Conservation (phyloP, 2,329 filamentous ascomycete species). For the Xylaria hypoxylon region DNA sequence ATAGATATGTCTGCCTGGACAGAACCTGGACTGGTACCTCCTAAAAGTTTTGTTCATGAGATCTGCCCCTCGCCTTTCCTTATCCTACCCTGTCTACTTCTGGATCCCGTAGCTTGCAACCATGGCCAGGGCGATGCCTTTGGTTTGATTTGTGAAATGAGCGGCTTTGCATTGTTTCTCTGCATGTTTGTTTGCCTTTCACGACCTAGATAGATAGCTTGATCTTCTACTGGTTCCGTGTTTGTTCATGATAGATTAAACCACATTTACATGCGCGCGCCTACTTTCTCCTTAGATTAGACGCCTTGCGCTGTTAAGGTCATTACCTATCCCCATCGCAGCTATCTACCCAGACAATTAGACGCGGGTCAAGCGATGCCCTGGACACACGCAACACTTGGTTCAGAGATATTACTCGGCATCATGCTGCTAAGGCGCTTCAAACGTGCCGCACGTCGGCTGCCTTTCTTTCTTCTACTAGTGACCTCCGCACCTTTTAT, state of each 20-base stretch:
- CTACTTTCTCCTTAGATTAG: not conserved
- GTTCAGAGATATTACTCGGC: slow-evolving; percentile 26
- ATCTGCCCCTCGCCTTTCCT: slow-evolving; percentile 3
- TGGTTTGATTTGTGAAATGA: not conserved
- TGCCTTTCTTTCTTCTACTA: slow-evolving; percentile 49
- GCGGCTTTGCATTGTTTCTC: not conserved
- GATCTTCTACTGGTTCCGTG: not conserved
- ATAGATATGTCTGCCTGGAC: not conserved
- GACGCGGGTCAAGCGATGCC: slow-evolving; percentile 39
- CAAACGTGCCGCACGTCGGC: slow-evolving; percentile 49
- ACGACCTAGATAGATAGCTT: not conserved
- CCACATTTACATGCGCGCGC: not conserved
- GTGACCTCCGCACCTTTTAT: slow-evolving; percentile 48
- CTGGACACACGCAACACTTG: slow-evolving; percentile 25
- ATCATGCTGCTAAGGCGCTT: slow-evolving; percentile 49
- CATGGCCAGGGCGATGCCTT: no score
- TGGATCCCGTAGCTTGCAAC: not conserved
- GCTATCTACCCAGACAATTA: not conserved
- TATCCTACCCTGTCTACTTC: not conserved
- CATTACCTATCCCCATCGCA: slow-evolving; percentile 1
- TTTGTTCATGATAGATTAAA: not conserved
- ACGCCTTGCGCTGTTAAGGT: not conserved
- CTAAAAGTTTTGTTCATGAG: slow-evolving; percentile 13
- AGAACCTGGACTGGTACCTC: slow-evolving; percentile 2
- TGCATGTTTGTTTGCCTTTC: not conserved